Evolutionary conservation across 2,329 filamentous ascomycete genomes (phyloP).

Genomic region (Magnaporthiopsis poae): DNA sequence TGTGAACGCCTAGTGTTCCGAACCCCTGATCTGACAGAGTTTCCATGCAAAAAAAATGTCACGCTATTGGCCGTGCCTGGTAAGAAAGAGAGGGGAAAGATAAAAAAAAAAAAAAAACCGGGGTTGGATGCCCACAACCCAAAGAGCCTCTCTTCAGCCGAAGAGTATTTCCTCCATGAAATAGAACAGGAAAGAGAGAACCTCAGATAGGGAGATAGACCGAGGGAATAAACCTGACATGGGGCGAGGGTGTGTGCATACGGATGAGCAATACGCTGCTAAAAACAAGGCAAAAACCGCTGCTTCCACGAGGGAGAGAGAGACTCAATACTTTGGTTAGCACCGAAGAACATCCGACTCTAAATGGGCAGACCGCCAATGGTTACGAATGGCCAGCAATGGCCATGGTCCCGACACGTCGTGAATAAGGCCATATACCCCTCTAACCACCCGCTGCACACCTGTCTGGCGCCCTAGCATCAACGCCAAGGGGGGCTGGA

Average conservation of each 20-base stretch:
- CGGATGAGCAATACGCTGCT: not conserved
- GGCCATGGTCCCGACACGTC: not conserved
- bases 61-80: not conserved
- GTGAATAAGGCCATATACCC: not conserved
- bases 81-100: not conserved
- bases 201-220: not conserved
- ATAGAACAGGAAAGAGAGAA: not conserved
- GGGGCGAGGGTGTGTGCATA: not conserved
- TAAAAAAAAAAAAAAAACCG: not conserved
- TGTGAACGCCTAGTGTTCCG: not conserved
- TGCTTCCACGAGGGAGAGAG: not conserved
- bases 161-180: not conserved
- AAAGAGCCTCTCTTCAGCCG: not conserved
- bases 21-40: not conserved
- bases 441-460: too few relatives aligned
- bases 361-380: not conserved
- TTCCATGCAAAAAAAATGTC: not conserved
- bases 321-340: not conserved
- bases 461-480: not conserved
- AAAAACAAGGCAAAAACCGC: not conserved
- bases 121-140: not conserved
- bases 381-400: too few relatives aligned
- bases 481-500: not conserved
- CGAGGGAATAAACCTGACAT: not conserved
- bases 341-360: not conserved